Evolutionary conservation across 139 green algal species (phyloP), one percentile per base, ranked within the genome.

Genomic region (Edaphochlamys debaryana): DNA sequence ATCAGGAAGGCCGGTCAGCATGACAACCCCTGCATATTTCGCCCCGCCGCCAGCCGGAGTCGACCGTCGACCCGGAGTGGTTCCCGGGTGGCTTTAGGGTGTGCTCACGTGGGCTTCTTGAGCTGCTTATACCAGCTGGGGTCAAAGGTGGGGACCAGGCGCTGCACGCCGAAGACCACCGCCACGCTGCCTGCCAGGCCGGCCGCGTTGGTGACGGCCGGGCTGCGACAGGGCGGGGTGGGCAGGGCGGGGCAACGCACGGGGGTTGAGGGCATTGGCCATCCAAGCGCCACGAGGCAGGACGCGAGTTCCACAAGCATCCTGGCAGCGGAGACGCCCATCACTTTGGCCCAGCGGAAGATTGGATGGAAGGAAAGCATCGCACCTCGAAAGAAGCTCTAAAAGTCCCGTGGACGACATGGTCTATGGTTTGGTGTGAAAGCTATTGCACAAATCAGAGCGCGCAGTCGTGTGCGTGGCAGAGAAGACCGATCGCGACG

Each of bases 101-200:
- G 54, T 74, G 64, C 64, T 30, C 19, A 82, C 76, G 23, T 81
- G 6, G 87, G 87, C 63, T 91, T 91, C 60, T 82, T 85, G 13
- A 91, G 86, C 0, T 42, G 22, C 79, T 90, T 88, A 69, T 91
- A 88, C 80, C 80, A 89, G 0, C 50, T 62, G 0, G 48, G 40
- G 32, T 86, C 79, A 23, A 79, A 80, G 4, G 78, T 62, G 29
- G 79, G 85, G 32, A 83, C 62, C 0, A 85, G 62, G 3, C 69
- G 80, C 58, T 86, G 80, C 41, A 86, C 80, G 52, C 80, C 69
- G 9, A 38, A 63, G 25, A 63, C 56, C 56, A 63, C 56, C 1
- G 25, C 56, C 2, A 63, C n/a, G 56, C 19, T n/a, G 23, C 25
- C 56, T 2, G 56, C 56, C 2, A 63, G n/a, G 76, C 76, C 75